phyloP scores from a whole-genome alignment of 2,329 filamentous ascomycete genomes.

The Fusarium redolens region DNA sequence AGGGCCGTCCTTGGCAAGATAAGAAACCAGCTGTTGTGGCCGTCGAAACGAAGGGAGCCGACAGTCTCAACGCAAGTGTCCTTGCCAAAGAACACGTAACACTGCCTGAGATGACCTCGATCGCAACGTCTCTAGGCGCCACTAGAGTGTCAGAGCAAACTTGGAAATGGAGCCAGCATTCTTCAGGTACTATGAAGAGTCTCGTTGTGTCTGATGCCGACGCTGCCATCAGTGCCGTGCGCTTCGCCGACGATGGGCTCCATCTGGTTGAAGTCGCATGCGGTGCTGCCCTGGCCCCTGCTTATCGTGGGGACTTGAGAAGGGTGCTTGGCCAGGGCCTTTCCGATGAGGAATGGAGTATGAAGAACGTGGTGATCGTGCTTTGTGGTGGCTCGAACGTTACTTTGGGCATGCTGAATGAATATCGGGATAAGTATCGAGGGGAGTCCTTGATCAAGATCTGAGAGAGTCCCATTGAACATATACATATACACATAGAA shows the following conservation, averaged over 20 bases:
- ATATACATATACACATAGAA: background rate
- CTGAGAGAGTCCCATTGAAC: slow-evolving; percentile 1
- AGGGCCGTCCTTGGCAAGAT: slow-evolving; percentile 54
- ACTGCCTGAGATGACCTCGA: slow-evolving; percentile 77
- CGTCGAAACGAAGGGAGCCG: slow-evolving; percentile 80
- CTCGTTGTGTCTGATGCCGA: slow-evolving; percentile 65
- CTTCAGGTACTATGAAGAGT: slow-evolving; percentile 49
- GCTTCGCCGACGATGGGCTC: slow-evolving; percentile 84
- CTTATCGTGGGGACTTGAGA: slow-evolving; percentile 73
- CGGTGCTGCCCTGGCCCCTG: slow-evolving; percentile 79
- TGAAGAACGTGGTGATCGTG: slow-evolving; percentile 82
- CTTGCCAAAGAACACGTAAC: slow-evolving; percentile 67
- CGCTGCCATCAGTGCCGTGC: slow-evolving; percentile 80
- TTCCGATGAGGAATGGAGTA: slow-evolving; percentile 67
- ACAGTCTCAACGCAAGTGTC: slow-evolving; percentile 74
- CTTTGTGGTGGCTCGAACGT: slow-evolving; percentile 85
- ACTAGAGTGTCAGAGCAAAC: slow-evolving; percentile 74
- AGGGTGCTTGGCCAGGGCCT: slow-evolving; percentile 65
- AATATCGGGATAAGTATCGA: slow-evolving; percentile 64
- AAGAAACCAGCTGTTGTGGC: slow-evolving; percentile 69
- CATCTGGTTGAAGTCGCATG: slow-evolving; percentile 87
- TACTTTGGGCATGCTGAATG: slow-evolving; percentile 68
- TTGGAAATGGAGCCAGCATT: slow-evolving; percentile 70
- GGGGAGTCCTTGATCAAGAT: slow-evolving; percentile 48
- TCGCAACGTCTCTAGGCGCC: slow-evolving; percentile 81